phyloP scores from a whole-genome alignment of 352 stramenopile species.

The Globisporangium mamillatum region DNA sequence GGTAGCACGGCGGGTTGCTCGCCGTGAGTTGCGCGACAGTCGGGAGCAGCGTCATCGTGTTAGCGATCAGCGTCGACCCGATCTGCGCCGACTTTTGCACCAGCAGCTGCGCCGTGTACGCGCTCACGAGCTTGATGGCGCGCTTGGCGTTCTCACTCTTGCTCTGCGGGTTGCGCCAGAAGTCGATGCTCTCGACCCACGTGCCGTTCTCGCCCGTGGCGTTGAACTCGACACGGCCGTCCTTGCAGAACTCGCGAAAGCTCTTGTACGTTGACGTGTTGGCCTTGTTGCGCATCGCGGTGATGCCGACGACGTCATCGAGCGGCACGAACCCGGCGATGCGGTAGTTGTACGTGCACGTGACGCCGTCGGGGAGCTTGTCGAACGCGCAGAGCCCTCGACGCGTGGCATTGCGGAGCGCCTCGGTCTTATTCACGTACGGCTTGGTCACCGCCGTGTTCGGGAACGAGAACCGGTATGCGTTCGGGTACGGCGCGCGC shows the following conservation, averaged over 20 bases:
- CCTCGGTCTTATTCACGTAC: conserved; percentile 2
- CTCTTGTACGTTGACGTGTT: conserved; percentile 39
- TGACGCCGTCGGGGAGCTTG: conserved; percentile 40
- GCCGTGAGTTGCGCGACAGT: conserved; percentile 34
- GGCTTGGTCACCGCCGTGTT: conserved; percentile 47
- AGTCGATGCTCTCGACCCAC: conserved; percentile 42
- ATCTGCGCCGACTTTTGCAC: conserved; percentile 34
- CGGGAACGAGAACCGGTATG: conserved; percentile 77
- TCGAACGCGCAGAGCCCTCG: conserved; percentile 1
- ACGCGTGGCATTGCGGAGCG: neutral
- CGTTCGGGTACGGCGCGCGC: conserved; percentile 70
- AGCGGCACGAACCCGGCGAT: conserved; percentile 67
- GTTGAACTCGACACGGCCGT: conserved; percentile 56
- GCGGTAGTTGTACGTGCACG: conserved; percentile 73
- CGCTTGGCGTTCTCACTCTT: conserved; percentile 38
- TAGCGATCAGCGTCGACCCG: neutral
- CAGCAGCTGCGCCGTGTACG: conserved; percentile 40
- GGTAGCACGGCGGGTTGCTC: conserved; percentile 61
- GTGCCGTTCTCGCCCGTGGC: conserved; percentile 23
- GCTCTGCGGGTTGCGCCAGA: conserved; percentile 64
- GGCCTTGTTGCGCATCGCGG: conserved; percentile 32
- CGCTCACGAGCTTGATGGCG: conserved; percentile 36
- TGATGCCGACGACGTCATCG: conserved; percentile 79
- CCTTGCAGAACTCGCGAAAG: conserved; percentile 67
- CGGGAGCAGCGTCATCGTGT: conserved; percentile 54